A percentile compares a stretch with the other conserved stretches of the same genome.
These are phyloP conservation scores for Suillus clintonianus DNA, from an alignment of 768 basidiomycete genomes.

Conservation along the genomic window DNA sequence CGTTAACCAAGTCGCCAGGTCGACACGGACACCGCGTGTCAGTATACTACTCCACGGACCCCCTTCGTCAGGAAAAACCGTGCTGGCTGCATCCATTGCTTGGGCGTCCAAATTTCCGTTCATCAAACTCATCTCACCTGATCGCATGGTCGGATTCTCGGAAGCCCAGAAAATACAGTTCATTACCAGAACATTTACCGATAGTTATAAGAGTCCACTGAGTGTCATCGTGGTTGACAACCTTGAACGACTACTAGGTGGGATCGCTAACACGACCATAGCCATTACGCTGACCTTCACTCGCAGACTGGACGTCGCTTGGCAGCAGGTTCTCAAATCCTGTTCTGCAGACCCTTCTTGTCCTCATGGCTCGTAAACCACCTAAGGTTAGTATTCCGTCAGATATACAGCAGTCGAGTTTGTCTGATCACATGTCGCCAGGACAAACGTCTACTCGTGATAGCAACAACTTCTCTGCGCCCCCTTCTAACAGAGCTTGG, in stretches of 20 bases:
- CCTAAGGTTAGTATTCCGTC: slow-evolving; percentile 69
- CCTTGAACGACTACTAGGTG: slow-evolving; percentile 89
- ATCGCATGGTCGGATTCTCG: slow-evolving; percentile 95
- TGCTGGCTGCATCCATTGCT: slow-evolving; percentile 91
- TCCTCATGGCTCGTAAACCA: slow-evolving; percentile 84
- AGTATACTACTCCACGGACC: slow-evolving; percentile 88
- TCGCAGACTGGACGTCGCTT: slow-evolving; percentile 91
- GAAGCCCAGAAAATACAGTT: slow-evolving; percentile 89
- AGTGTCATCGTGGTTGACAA: slow-evolving; percentile 97
- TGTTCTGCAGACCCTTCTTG: slow-evolving; percentile 87
- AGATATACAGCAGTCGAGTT: not conserved
- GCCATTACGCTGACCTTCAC: not conserved
- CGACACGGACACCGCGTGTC: slow-evolving; percentile 89
- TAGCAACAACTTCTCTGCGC: slow-evolving; percentile 90
- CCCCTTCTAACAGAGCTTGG: slow-evolving; percentile 87
- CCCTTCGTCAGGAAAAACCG: slow-evolving; percentile 92
- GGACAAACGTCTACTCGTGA: slow-evolving; percentile 89
- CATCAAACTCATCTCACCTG: slow-evolving; percentile 95
- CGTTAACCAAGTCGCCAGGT: slow-evolving; percentile 91
- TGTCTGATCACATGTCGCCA: slow-evolving; percentile 28
- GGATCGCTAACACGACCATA: slow-evolving; percentile 19
- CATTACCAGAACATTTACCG: slow-evolving; percentile 90
- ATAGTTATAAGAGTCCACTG: slow-evolving; percentile 96
- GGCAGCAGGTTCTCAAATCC: slow-evolving; percentile 96
- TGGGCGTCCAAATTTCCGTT: slow-evolving; percentile 94